Evolutionary conservation across 108 stramenopile genomes (phyloP).

Genomic region (Cyclotella kingstonii): DNA sequence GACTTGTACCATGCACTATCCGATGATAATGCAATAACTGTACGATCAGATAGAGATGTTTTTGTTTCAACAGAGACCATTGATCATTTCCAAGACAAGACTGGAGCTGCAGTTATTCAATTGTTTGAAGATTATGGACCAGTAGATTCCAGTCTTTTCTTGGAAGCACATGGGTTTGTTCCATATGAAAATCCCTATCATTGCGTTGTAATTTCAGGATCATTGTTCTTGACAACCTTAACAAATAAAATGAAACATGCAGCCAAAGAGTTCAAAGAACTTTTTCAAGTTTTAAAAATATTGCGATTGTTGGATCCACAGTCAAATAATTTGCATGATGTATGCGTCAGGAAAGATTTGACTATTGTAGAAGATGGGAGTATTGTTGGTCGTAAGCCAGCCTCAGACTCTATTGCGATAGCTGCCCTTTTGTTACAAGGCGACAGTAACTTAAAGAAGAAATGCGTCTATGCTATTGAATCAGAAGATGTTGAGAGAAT

Average conservation of each 20-base stretch:
- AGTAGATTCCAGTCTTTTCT: conserved; percentile 68
- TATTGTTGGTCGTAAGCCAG: conserved; percentile 27
- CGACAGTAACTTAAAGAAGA: conserved; percentile 2
- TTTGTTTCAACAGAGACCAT: conserved; percentile 1
- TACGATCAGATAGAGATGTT: conserved; percentile 49
- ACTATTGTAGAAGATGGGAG: conserved; percentile 33
- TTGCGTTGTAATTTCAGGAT: conserved; percentile 57
- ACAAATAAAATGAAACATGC: conserved; percentile 1
- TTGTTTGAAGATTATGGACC: conserved; percentile 89
- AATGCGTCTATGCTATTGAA: conserved; percentile 30
- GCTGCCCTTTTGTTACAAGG: conserved; percentile 13
- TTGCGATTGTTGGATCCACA: conserved; percentile 22
- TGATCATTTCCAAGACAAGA: conserved; percentile 14
- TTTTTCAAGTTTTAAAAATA: conserved; percentile 22
- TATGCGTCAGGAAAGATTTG: conserved; percentile 31
- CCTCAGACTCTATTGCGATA: conserved; percentile 39
- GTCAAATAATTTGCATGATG: conserved; percentile 22
- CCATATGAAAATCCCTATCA: conserved; percentile 82
- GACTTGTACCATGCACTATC: conserved; percentile 38
- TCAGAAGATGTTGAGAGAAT: conserved; percentile 25
- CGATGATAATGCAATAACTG: conserved; percentile 40
- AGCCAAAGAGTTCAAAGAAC: background rate
- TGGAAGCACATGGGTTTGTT: conserved; percentile 83
- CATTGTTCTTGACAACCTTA: conserved; percentile 5
- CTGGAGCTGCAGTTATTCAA: conserved; percentile 41